These are phyloP conservation scores for Pilatotrama ljubarskyi DNA, from an alignment of 768 basidiomycete species.

Conservation along the genomic window DNA sequence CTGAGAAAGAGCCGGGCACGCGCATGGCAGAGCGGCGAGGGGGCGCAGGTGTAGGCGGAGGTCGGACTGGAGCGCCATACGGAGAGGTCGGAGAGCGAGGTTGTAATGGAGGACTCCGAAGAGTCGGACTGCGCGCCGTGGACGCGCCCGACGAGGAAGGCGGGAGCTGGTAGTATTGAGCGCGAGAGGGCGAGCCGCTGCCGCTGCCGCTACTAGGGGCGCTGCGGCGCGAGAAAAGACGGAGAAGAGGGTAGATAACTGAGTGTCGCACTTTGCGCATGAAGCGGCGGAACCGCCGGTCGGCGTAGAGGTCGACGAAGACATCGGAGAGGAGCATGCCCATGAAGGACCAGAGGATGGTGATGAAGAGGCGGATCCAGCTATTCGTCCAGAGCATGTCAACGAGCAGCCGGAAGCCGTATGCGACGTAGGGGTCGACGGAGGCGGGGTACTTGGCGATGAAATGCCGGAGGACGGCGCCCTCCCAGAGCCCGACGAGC, in stretches of 20 bases:
- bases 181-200: slow-evolving; percentile 18
- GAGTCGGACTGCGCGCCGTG: slow-evolving; percentile 20
- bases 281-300: slow-evolving; percentile 34
- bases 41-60: slow-evolving; percentile 3
- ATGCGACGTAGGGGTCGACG: slow-evolving; percentile 68
- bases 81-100: slow-evolving; percentile 5
- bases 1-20: slow-evolving; percentile 29
- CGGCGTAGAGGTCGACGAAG: slow-evolving; percentile 46
- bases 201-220: background rate
- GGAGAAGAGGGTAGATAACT: slow-evolving; percentile 22
- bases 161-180: slow-evolving; percentile 22
- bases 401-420: slow-evolving; percentile 67
- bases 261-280: slow-evolving; percentile 28
- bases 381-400: slow-evolving; percentile 69
- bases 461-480: slow-evolving; percentile 72
- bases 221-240: slow-evolving; percentile 10
- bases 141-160: slow-evolving; percentile 16
- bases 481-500: slow-evolving; percentile 79
- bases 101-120: slow-evolving; percentile 3
- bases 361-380: slow-evolving; percentile 45
- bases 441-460: slow-evolving; percentile 64
- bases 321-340: slow-evolving; percentile 56
- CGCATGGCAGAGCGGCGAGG: slow-evolving; percentile 25
- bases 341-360: slow-evolving; percentile 52
- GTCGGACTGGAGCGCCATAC: background rate